phyloP scores from a whole-genome alignment of 2,329 filamentous ascomycete genomes.

The Calonectria honghensis region DNA sequence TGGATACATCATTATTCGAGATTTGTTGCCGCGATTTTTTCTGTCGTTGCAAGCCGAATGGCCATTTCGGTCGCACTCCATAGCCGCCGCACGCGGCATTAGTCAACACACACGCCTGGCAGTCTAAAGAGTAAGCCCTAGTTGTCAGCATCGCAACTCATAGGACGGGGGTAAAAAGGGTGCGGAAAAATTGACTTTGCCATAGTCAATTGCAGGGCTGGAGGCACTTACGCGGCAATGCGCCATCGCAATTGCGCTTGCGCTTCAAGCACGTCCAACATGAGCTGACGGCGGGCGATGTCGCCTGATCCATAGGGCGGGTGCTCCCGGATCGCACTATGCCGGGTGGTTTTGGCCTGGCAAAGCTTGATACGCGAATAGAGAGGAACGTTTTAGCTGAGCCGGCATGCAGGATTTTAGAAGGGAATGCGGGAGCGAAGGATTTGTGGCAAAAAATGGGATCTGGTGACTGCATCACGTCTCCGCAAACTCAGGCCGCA shows the following conservation, averaged over 20 bases:
- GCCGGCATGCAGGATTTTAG: background rate
- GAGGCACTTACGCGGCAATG: conserved; percentile 10
- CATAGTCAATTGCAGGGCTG: background rate
- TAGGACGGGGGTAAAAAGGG: background rate
- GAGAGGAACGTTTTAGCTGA: too few relatives aligned
- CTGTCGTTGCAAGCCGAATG: background rate
- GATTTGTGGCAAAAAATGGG: background rate
- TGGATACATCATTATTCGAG: background rate
- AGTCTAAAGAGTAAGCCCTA: background rate
- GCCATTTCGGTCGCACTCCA: conserved; percentile 11
- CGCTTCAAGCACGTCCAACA: conserved; percentile 25
- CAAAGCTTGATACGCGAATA: background rate
- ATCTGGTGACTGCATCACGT: background rate
- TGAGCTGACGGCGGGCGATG: conserved; percentile 8
- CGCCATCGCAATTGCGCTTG: conserved; percentile 8
- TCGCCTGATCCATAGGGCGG: conserved; percentile 13
- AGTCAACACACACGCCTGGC: background rate
- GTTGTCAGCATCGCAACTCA: background rate
- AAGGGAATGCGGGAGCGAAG: background rate
- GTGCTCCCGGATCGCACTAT: background rate
- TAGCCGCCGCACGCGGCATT: background rate
- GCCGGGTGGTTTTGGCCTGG: background rate
- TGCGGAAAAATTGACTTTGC: too few relatives aligned
- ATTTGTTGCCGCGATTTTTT: background rate
- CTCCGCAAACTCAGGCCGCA: background rate